Percentiles rank a stretch among this genome's conserved stretches.
These are phyloP conservation scores for Fusarium camptoceras DNA, from an alignment of 2,329 filamentous ascomycete genomes.

Conservation along the genomic window DNA sequence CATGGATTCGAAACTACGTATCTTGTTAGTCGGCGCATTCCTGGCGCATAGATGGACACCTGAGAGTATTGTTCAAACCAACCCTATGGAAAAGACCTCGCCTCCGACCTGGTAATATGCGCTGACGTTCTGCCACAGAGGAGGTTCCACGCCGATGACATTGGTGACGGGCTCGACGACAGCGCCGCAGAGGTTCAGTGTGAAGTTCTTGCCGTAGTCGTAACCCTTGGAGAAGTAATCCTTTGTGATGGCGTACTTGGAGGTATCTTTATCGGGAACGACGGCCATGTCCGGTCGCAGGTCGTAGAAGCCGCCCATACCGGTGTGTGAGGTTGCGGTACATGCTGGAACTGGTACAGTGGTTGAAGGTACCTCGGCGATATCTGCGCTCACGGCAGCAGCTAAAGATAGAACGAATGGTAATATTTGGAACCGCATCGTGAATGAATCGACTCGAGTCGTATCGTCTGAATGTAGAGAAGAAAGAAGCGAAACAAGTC, in stretches of 20 bases:
- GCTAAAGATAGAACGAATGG: conserved; percentile 53
- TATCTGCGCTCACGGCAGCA: conserved; percentile 50
- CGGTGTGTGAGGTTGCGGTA: conserved; percentile 66
- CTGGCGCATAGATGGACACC: background rate
- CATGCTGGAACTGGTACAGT: conserved; percentile 62
- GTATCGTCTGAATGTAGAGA: background rate
- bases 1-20: conserved; percentile 60
- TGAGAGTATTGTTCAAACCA: conserved; percentile 48
- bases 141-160: conserved; percentile 72
- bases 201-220: conserved; percentile 85
- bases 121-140: conserved; percentile 77
- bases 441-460: conserved; percentile 25
- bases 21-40: conserved; percentile 23
- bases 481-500: background rate
- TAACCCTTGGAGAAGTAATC: conserved; percentile 76
- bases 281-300: conserved; percentile 66
- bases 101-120: conserved; percentile 78
- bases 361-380: conserved; percentile 53
- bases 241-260: conserved; percentile 55
- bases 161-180: conserved; percentile 75
- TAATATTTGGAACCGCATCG: conserved; percentile 45
- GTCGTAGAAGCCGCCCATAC: conserved; percentile 69
- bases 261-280: conserved; percentile 55
- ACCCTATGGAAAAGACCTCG: conserved; percentile 81
- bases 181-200: conserved; percentile 82